Percentiles rank a stretch among this genome's conserved stretches.
Conservation (phyloP, 257 asterid genomes). For the Marsdenia floribunda region DNA sequence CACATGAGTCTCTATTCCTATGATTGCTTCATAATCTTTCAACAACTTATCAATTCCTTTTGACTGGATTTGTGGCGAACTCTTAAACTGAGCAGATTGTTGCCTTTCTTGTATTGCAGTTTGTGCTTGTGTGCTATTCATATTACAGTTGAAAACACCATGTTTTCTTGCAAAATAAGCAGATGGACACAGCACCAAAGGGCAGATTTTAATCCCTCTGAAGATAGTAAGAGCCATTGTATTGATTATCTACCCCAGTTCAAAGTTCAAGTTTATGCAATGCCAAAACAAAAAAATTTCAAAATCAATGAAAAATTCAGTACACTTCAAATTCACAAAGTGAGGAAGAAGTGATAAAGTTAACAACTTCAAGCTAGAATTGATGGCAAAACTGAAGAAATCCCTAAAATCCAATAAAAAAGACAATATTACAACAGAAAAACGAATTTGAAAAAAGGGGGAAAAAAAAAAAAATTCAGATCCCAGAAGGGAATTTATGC, state of each 20-base stretch:
- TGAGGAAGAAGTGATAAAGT: neutral
- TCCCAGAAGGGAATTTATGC: neutral
- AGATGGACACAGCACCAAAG: conserved; percentile 53
- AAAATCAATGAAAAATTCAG: neutral
- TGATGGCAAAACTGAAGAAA: neutral
- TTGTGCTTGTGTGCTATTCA: conserved; percentile 44
- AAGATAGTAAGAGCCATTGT: conserved; percentile 72
- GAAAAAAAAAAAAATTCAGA: neutral
- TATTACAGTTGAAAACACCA: conserved; percentile 32
- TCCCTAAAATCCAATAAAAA: neutral
- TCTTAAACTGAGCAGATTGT: conserved; percentile 37
- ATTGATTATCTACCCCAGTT: neutral
- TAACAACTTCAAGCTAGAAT: conserved; percentile 1
- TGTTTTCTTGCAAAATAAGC: conserved; percentile 45
- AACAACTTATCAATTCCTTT: conserved; percentile 40
- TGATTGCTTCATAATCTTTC: conserved; percentile 77
- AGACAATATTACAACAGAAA: neutral
- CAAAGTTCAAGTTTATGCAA: conserved; percentile 8
- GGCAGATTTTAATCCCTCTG: conserved; percentile 56
- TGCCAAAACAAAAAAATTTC: neutral
- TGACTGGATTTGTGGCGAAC: conserved; percentile 32
- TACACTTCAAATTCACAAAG: conserved; percentile 4
- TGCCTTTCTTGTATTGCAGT: conserved; percentile 55
- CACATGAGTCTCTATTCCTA: conserved; percentile 93
- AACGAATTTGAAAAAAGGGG: too few relatives aligned